A percentile compares a stretch with the other conserved stretches of the same genome.
These are phyloP conservation scores for Ramularia endophylla DNA, from an alignment of 2,329 filamentous ascomycete genomes.

Conservation along the genomic window DNA sequence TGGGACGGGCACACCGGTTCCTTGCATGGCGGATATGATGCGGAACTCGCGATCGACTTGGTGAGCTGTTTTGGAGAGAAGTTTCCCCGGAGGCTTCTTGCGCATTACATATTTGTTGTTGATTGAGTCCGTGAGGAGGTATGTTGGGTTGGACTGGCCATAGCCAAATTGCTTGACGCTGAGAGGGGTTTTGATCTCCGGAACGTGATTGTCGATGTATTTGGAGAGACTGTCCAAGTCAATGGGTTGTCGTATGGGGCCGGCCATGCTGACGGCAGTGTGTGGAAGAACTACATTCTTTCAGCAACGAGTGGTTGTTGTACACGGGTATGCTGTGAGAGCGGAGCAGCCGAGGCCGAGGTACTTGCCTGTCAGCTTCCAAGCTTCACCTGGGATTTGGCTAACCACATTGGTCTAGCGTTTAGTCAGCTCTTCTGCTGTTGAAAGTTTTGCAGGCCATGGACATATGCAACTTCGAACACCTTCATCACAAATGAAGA, in stretches of 20 bases:
- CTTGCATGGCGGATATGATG: constrained; percentile 74
- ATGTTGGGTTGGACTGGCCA: constrained; percentile 75
- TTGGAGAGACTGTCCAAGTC: constrained; percentile 71
- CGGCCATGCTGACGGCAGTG: constrained; percentile 58
- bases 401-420: no score
- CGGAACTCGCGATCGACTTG: constrained; percentile 94
- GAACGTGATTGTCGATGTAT: constrained; percentile 74
- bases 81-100: constrained; percentile 94
- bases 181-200: constrained; percentile 74
- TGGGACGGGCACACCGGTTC: constrained; percentile 80
- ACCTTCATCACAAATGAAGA: no score
- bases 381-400: no score
- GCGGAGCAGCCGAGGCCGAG: no score
- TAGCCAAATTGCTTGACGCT: constrained; percentile 74
- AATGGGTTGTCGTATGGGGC: constrained; percentile 82
- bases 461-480: no score
- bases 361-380: no score
- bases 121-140: constrained; percentile 72
- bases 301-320: no score
- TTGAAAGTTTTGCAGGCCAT: no score
- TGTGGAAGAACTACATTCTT: no score
- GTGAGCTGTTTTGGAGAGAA: constrained; percentile 90
- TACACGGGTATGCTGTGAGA: no score
- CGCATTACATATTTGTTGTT: constrained; percentile 77
- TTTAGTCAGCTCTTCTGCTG: no score